Evolutionary conservation across 2,329 filamentous ascomycete species (phyloP).

Genomic region (Didymella lethalis): DNA sequence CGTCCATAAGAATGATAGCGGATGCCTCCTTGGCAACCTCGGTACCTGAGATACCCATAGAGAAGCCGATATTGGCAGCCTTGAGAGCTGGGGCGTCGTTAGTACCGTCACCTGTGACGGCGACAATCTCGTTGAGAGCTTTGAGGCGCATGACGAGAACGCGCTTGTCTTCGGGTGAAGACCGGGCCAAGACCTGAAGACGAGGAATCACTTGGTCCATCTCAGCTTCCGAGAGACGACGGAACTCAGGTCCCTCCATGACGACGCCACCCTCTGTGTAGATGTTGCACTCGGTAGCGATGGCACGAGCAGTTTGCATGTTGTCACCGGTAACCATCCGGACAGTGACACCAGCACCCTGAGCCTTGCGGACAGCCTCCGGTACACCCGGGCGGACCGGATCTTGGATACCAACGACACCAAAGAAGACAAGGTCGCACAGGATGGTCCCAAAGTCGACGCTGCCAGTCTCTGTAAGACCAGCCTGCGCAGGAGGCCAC

Average conservation of each 20-base stretch:
- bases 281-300: slow-evolving; percentile 93
- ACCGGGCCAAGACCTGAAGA: slow-evolving; percentile 90
- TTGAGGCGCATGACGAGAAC: slow-evolving; percentile 94
- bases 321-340: slow-evolving; percentile 98
- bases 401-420: slow-evolving; percentile 92
- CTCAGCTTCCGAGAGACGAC: slow-evolving; percentile 76
- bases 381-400: slow-evolving; percentile 91
- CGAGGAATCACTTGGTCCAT: slow-evolving; percentile 81
- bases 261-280: slow-evolving; percentile 82
- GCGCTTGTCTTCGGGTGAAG: slow-evolving; percentile 95
- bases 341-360: slow-evolving; percentile 89
- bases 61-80: slow-evolving; percentile 96
- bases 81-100: slow-evolving; percentile 97
- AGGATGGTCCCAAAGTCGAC: slow-evolving; percentile 34
- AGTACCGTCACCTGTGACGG: slow-evolving; percentile 97
- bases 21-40: slow-evolving; percentile 94
- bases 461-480: slow-evolving; percentile 31
- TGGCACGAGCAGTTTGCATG: slow-evolving; percentile 92
- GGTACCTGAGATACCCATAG: slow-evolving; percentile 89
- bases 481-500: slow-evolving; percentile 45
- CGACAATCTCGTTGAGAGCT: slow-evolving; percentile 87
- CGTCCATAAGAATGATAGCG: slow-evolving; percentile 95
- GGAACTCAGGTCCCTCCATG: slow-evolving; percentile 86
- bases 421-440: slow-evolving; percentile 75
- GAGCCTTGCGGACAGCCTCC: slow-evolving; percentile 83